phyloP scores from a whole-genome alignment of 495 filamentous ascomycete species.

The Annulohypoxylon bovei region DNA sequence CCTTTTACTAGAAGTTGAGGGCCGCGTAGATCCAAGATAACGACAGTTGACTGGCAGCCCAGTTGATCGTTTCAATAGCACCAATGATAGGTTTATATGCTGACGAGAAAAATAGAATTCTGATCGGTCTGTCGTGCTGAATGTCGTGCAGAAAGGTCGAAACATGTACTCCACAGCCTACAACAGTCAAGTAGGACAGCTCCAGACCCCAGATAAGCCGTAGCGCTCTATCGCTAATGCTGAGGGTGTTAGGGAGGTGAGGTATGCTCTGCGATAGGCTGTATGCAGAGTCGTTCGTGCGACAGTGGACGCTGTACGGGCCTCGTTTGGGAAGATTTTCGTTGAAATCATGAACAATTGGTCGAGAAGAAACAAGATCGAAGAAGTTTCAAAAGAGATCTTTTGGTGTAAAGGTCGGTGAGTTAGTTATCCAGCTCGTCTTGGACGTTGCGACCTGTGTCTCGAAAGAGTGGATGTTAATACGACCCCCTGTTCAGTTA shows the following conservation, averaged over 20 bases:
- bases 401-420: constrained; percentile 45
- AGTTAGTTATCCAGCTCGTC: constrained; percentile 33
- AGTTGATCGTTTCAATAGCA: background rate
- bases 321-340: constrained; percentile 28
- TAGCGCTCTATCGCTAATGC: constrained; percentile 3
- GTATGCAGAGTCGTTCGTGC: constrained; percentile 18
- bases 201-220: constrained; percentile 7
- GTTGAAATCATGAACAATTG: constrained; percentile 26
- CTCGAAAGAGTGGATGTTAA: constrained; percentile 51
- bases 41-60: constrained; percentile 19
- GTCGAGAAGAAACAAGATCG: constrained; percentile 43
- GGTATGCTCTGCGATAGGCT: constrained; percentile 32
- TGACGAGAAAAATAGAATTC: constrained; percentile 10
- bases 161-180: constrained; percentile 25
- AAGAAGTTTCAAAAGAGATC: constrained; percentile 37
- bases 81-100: constrained; percentile 1
- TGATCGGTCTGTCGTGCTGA: constrained; percentile 9
- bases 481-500: constrained; percentile 40
- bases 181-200: background rate
- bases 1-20: constrained; percentile 7
- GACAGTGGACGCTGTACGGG: constrained; percentile 29
- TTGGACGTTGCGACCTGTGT: constrained; percentile 59
- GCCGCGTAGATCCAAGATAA: background rate
- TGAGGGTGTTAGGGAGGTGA: constrained; percentile 10
- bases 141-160: constrained; percentile 29